Base-by-base conservation (phyloP, 2,329 filamentous ascomycete genomes). In the Aspergillus vadensis region DNA sequence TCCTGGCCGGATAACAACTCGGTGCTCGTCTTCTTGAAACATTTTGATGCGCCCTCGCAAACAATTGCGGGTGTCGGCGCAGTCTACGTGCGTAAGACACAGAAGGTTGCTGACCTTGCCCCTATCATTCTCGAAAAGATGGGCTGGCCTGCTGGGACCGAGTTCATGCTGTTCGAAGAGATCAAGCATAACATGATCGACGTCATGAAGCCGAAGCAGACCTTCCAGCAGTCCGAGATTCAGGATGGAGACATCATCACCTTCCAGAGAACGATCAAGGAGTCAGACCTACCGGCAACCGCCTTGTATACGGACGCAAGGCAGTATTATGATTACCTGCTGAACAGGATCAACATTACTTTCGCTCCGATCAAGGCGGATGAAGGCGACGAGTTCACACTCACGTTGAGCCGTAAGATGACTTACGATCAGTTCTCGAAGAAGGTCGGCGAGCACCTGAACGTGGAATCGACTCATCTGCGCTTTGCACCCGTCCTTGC, bases 151-250 rank as follows among this genome's bases (percentile, higher is more conserved):
- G 85, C 90, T 1, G 92, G 90, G 64, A 85, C 90, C 4, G 81
- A 86, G 3, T 85, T 90, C 62, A 83, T 85, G 68, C 84, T 99
- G 21, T 98, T 88, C 80, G 95, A 99, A 83, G 95, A 99, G 80
- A 98, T 99, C 78, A 99, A 98, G 78, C 92, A 93, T 55, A 91
- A 88, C 62, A 98, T 98, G 93, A 97, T 99, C 67, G 96, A 99
- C 73, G 84, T 86, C 6, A 89, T 99, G 81, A 98, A 97, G 78
- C 85, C 89, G 0, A 98, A 97, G 79, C 88, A 92, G 72, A 92
- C 92, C 0, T 83, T 99, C 61, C 91, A 92, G 66, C 88, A 91
- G 61, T 95, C 95, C 1, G 96, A 99, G 75, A 90, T 99, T 23
- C 94, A 98, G 74, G 94, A 99, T 70, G 95, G 95, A 52, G 95